These are phyloP conservation scores for Aspergillus ruber DNA, from an alignment of 2,329 filamentous ascomycete genomes.

Conservation along the genomic window DNA sequence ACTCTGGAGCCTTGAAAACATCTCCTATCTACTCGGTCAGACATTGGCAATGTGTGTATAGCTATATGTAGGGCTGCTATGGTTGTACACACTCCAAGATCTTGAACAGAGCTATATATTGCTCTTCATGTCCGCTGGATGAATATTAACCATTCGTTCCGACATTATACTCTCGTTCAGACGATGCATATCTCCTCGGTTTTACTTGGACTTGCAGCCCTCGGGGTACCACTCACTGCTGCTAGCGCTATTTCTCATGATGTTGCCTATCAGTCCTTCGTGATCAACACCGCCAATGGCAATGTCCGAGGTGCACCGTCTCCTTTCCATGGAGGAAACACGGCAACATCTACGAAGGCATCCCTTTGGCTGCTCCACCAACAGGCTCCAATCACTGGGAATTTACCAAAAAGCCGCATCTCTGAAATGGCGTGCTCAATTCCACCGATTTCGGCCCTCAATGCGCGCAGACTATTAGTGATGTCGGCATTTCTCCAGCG, in stretches of 20 bases:
- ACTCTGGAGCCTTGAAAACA: too few species aligned
- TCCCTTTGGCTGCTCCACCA: slow-evolving; percentile 15
- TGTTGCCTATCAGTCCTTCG: neutral
- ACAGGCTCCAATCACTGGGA: slow-evolving; percentile 7
- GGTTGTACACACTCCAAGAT: too few species aligned
- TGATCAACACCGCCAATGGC: slow-evolving; percentile 10
- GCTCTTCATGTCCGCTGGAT: neutral
- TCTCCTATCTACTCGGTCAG: neutral
- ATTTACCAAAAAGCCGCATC: neutral
- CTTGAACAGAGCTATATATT: neutral
- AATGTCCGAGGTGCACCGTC: slow-evolving; percentile 17
- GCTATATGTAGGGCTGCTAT: too few species aligned
- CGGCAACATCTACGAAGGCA: slow-evolving; percentile 17
- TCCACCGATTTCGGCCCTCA: slow-evolving; percentile 14
- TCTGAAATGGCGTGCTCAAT: slow-evolving; percentile 10
- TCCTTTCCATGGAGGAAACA: slow-evolving; percentile 13
- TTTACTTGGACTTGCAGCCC: neutral
- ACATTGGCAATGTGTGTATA: too few species aligned
- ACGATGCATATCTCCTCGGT: neutral
- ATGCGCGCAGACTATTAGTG: slow-evolving; percentile 17
- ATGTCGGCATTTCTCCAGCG: slow-evolving; percentile 13
- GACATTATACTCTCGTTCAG: neutral
- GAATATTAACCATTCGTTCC: neutral
- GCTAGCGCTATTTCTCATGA: neutral
- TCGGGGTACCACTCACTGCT: neutral